These are phyloP conservation scores for Yamadazyma scolyti DNA, from an alignment of 805 yeast genomes.

Conservation along the genomic window DNA sequence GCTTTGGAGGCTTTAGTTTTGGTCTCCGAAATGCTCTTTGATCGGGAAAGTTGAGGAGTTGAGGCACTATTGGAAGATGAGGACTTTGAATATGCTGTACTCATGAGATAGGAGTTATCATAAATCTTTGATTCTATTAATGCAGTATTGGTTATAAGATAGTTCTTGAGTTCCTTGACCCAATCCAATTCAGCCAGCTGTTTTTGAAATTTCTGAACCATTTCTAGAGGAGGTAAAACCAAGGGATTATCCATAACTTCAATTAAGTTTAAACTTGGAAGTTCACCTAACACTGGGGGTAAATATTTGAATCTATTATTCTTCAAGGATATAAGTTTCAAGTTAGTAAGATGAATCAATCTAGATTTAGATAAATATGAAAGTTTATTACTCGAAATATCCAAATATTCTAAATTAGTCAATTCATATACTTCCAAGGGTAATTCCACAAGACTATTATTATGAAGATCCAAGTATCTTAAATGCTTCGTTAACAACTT, in stretches of 20 bases:
- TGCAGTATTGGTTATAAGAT: conserved; percentile 31
- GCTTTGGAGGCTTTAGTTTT: conserved; percentile 58
- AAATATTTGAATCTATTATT: conserved; percentile 55
- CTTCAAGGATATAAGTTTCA: conserved; percentile 59
- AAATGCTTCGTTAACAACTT: conserved; percentile 38
- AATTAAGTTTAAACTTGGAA: conserved; percentile 51
- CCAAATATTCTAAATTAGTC: conserved; percentile 56
- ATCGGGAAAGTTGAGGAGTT: conserved; percentile 20
- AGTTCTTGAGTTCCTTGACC: conserved; percentile 38
- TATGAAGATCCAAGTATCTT: conserved; percentile 63
- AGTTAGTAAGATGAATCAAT: conserved; percentile 35
- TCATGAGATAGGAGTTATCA: conserved; percentile 11
- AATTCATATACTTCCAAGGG: conserved; percentile 41
- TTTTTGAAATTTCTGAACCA: conserved; percentile 29
- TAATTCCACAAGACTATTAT: conserved; percentile 50
- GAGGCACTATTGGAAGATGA: conserved; percentile 1
- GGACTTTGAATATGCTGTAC: conserved; percentile 6
- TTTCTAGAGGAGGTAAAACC: conserved; percentile 41
- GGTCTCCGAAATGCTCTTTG: conserved; percentile 31
- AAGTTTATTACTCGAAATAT: conserved; percentile 57
- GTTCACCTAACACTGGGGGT: conserved; percentile 49
- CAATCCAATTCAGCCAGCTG: conserved; percentile 42
- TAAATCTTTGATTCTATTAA: conserved; percentile 25
- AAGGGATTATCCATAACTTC: conserved; percentile 65
- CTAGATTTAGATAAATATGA: conserved; percentile 43